Percentiles rank a stretch among this genome's conserved stretches.
Conservation (phyloP, 2,329 filamentous ascomycete genomes). For the Onygena corvina region DNA sequence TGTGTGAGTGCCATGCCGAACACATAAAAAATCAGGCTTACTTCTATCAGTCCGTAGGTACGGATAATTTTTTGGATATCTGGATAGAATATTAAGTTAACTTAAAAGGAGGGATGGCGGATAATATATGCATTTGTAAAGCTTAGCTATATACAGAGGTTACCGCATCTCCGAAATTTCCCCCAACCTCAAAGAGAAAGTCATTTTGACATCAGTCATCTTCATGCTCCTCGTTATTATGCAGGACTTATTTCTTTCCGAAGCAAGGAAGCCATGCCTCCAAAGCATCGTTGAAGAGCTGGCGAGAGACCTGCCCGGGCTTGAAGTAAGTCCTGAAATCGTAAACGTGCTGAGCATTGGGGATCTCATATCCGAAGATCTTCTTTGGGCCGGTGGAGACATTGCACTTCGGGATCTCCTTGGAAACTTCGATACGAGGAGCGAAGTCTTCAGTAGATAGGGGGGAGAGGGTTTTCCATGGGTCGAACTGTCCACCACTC, state of each 20-base stretch:
- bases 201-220: neutral
- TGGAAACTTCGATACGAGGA: constrained; percentile 30
- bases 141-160: neutral
- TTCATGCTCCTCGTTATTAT: neutral
- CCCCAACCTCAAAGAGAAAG: neutral
- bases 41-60: no score
- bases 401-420: constrained; percentile 35
- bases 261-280: constrained; percentile 39
- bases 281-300: constrained; percentile 33
- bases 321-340: constrained; percentile 33
- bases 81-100: no score
- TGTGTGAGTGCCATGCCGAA: no score
- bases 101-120: no score
- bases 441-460: constrained; percentile 33
- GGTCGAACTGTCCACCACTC: constrained; percentile 41
- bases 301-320: constrained; percentile 25
- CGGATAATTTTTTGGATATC: no score
- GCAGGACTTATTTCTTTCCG: constrained; percentile 11
- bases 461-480: constrained; percentile 40
- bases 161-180: neutral
- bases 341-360: constrained; percentile 38
- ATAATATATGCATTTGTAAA: neutral
- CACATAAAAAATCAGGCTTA: no score
- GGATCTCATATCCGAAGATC: constrained; percentile 40
- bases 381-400: constrained; percentile 24